Percentiles rank a stretch among this genome's conserved stretches.
These are phyloP conservation scores for Fusarium sp. DNA, from an alignment of 2,329 filamentous ascomycete species.

Conservation along the genomic window DNA sequence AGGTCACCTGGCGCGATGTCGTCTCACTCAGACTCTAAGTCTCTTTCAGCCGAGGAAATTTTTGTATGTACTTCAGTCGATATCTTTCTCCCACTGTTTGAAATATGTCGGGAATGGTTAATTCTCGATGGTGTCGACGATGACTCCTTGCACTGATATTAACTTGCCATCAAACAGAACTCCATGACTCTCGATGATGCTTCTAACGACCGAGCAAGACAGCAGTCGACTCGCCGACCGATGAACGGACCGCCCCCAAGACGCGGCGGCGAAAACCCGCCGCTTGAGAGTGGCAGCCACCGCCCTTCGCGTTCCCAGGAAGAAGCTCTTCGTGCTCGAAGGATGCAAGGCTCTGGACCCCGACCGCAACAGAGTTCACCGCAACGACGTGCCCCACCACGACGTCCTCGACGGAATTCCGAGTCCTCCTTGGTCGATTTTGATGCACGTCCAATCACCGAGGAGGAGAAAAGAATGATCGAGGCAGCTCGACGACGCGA, in stretches of 20 bases:
- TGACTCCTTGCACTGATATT: neutral
- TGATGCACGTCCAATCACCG: slow-evolving; percentile 64
- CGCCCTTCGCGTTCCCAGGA: slow-evolving; percentile 73
- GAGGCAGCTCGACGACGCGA: slow-evolving; percentile 46
- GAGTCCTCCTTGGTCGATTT: slow-evolving; percentile 76
- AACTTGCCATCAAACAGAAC: slow-evolving; percentile 57
- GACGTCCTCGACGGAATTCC: slow-evolving; percentile 75
- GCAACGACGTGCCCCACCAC: slow-evolving; percentile 23
- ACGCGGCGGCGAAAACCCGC: slow-evolving; percentile 55
- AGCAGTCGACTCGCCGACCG: slow-evolving; percentile 50
- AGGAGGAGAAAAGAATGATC: slow-evolving; percentile 57
- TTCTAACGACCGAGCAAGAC: slow-evolving; percentile 49
- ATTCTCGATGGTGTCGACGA: neutral
- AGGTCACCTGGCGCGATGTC: slow-evolving; percentile 61
- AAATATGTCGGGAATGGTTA: neutral
- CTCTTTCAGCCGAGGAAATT: slow-evolving; percentile 71
- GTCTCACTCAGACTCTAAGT: slow-evolving; percentile 53
- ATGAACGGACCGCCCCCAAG: slow-evolving; percentile 39
- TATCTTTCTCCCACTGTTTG: neutral
- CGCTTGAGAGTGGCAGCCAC: slow-evolving; percentile 55
- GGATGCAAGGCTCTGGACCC: slow-evolving; percentile 47
- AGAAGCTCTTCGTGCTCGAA: slow-evolving; percentile 64
- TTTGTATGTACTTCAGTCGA: slow-evolving; percentile 69
- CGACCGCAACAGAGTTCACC: slow-evolving; percentile 49
- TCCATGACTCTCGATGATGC: slow-evolving; percentile 72